Base-by-base conservation (phyloP, 768 basidiomycete genomes). In the Suillus cothurnatus region DNA sequence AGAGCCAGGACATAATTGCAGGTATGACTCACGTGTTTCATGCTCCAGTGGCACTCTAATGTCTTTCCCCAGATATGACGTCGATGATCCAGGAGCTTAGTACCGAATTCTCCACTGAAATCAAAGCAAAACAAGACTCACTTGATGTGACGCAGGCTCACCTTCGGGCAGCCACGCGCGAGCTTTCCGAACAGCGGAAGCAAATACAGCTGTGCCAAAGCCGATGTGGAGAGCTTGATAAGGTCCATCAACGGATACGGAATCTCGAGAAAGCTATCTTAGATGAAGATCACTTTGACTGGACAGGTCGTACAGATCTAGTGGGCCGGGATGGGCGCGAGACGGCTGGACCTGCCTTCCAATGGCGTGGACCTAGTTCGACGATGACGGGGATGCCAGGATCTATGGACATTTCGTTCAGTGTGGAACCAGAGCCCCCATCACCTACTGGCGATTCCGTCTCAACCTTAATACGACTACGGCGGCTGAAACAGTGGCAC, bases 61-160 rank as follows among this genome's bases (percentile, higher is more conserved):
- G 11, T 34, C 6, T 49, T 12, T 64, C 2, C 11, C 63, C 68
- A 94, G 95, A 95, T 67, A 90, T 99, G 83, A 91, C 91, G 2
- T 68, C 84, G 0, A 94, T 97, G 86, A 89, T 99, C 55, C 88
- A 93, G 74, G 81, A 81, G 55, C 84, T 99, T 7, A 86, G 88
- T 64, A 74, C 83, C 6, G 93, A 97, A 43, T 98, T 97, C 77
- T 83, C 89, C 52, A 69, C 84, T 28, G 97, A 99, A 77, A 85
- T 98, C 68, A 90, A 92, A 72, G 77, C 85, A 23, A 98, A 97
- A 74, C 90, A 95, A 76, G 93, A 94, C 68, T 82, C 86, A 23
- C 86, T 98, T n/a, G 93, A 94, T 66, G 86, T 91, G 21, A 94
- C 91, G 14, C 93, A 94, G 75, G 88, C 87, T 5, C 91, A 95